Conservation (phyloP, 106 monocot species). For the Triglochin maritima region DNA sequence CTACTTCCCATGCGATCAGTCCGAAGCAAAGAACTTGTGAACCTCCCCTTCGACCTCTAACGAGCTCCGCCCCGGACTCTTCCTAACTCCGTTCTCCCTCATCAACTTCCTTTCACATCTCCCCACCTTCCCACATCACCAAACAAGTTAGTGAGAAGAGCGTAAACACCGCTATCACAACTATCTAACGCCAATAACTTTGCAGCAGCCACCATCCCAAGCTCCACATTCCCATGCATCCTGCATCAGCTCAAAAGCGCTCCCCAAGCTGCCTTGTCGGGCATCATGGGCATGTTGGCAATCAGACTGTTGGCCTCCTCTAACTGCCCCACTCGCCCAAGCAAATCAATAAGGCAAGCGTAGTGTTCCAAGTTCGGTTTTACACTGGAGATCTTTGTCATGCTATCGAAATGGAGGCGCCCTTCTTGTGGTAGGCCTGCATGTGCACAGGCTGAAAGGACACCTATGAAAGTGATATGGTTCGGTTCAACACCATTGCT, state of each 20-base stretch:
- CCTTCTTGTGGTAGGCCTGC: conserved; percentile 52
- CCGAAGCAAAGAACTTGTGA: conserved; percentile 43
- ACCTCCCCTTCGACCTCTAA: conserved; percentile 48
- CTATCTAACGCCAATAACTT: conserved; percentile 38
- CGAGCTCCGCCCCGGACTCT: conserved; percentile 52
- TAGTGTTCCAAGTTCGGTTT: conserved; percentile 48
- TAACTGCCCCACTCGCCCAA: conserved; percentile 44
- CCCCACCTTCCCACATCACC: conserved; percentile 45
- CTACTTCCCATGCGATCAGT: conserved; percentile 32
- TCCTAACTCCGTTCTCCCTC: conserved; percentile 44
- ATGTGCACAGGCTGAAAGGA: conserved; percentile 59
- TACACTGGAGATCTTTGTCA: conserved; percentile 34
- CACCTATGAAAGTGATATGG: conserved; percentile 52
- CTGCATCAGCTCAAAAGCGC: conserved; percentile 56
- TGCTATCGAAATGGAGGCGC: conserved; percentile 32
- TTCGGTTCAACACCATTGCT: conserved; percentile 21
- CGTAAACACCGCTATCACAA: conserved; percentile 55
- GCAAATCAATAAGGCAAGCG: conserved; percentile 54
- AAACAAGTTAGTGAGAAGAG: conserved; percentile 40
- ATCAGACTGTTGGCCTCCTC: conserved; percentile 42
- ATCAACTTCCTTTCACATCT: conserved; percentile 43
- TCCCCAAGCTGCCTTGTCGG: conserved; percentile 55
- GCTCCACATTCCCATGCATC: conserved; percentile 50
- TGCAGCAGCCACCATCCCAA: conserved; percentile 31
- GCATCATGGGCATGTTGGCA: conserved; percentile 38